Conservation (phyloP, 1,284 basidiomycete species). For the Cryptococcus depauperatus region DNA sequence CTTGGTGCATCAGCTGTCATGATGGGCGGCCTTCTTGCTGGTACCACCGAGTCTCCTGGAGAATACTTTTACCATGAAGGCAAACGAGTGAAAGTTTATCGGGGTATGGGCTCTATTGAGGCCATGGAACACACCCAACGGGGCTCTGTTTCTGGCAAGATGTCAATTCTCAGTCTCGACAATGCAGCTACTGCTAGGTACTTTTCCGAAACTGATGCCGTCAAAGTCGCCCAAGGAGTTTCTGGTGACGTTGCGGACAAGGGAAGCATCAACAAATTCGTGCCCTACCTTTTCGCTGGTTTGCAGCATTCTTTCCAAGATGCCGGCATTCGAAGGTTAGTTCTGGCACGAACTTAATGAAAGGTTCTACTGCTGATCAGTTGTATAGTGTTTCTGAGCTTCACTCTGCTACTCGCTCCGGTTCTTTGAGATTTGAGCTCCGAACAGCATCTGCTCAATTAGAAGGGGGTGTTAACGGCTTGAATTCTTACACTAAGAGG, state of each 20-base stretch:
- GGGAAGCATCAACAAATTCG: constrained; percentile 81
- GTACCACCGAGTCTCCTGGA: constrained; percentile 93
- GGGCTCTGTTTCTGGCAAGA: constrained; percentile 47
- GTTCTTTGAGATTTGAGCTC: constrained; percentile 80
- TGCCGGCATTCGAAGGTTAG: constrained; percentile 67
- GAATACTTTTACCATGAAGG: constrained; percentile 99
- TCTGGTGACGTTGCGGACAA: constrained; percentile 96
- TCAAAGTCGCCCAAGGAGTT: constrained; percentile 97
- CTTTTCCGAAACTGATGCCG: constrained; percentile 87
- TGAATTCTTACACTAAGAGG: constrained; percentile 63
- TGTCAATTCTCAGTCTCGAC: constrained; percentile 54
- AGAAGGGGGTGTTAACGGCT: constrained; percentile 89
- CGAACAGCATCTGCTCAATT: constrained; percentile 92
- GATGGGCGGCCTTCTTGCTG: constrained; percentile 96
- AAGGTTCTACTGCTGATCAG: constrained; percentile 1
- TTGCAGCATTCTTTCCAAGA: constrained; percentile 96
- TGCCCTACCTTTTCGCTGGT: constrained; percentile 87
- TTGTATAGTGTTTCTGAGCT: constrained; percentile 47
- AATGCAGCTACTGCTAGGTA: constrained; percentile 96
- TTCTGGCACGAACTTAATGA: too few relatives aligned
- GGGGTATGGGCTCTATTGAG: constrained; percentile 95
- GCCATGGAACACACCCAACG: constrained; percentile 78
- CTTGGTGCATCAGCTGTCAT: constrained; percentile 93
- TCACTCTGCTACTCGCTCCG: constrained; percentile 55
- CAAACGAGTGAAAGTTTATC: constrained; percentile 96